A percentile compares a stretch with the other conserved stretches of the same genome.
These are phyloP conservation scores for Claviceps humidiphila DNA, from an alignment of 2,329 filamentous ascomycete genomes.

Conservation along the genomic window DNA sequence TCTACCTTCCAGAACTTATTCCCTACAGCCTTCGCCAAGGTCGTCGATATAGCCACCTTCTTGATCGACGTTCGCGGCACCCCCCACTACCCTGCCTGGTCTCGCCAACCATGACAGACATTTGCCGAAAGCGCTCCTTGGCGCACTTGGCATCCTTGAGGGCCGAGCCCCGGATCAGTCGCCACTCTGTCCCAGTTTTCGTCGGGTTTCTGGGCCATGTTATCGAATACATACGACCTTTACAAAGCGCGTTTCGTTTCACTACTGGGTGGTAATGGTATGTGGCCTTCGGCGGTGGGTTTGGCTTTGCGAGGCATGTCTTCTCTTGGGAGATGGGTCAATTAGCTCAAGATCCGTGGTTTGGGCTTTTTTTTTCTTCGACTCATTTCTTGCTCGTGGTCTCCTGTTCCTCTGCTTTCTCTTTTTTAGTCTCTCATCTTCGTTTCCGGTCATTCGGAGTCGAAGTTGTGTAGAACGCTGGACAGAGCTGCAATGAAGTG, in stretches of 20 bases:
- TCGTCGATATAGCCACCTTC: conserved; percentile 13
- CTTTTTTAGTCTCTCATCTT: neutral
- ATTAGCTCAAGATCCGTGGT: neutral
- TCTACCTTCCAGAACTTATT: conserved; percentile 5
- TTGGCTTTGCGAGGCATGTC: conserved; percentile 5
- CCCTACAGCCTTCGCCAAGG: conserved; percentile 5
- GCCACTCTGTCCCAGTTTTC: conserved; percentile 29
- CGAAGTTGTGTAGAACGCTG: too few relatives aligned
- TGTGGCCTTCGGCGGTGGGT: conserved; percentile 6
- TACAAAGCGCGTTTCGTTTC: conserved; percentile 25
- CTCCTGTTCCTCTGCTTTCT: neutral
- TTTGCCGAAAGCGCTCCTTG: conserved; percentile 27
- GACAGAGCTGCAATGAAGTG: too few relatives aligned
- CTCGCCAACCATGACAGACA: conserved; percentile 28
- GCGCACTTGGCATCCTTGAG: conserved; percentile 29
- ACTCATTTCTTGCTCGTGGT: neutral
- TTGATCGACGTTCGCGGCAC: conserved; percentile 16
- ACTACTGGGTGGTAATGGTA: conserved; percentile 9
- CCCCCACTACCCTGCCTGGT: conserved; percentile 10
- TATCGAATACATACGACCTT: conserved; percentile 28
- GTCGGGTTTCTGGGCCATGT: conserved; percentile 26
- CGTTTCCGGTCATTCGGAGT: neutral
- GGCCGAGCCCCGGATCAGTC: conserved; percentile 17
- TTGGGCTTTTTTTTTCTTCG: neutral
- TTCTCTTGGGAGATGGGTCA: neutral